Percentiles rank a stretch among this genome's conserved stretches.
These are phyloP conservation scores for Sistotremastrum niveocremeum DNA, from an alignment of 768 basidiomycete species.

Conservation along the genomic window DNA sequence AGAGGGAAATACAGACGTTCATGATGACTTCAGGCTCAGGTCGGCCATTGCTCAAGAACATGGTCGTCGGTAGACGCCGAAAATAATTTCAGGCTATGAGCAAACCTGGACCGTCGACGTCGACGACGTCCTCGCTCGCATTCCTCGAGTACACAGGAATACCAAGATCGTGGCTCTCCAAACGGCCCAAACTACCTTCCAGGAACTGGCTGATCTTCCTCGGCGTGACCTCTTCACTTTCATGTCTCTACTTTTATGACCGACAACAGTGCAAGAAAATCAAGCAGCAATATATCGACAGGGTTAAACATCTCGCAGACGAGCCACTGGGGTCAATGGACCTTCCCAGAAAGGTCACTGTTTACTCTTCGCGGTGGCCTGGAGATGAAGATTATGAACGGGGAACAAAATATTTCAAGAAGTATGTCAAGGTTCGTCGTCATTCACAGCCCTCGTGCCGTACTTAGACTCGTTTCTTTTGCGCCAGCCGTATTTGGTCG, in stretches of 20 bases:
- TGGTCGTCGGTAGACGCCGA: no score
- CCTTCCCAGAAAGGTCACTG: conserved; percentile 63
- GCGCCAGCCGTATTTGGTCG: conserved; percentile 77
- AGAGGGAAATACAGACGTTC: conserved; percentile 30
- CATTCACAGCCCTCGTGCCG: conserved; percentile 7
- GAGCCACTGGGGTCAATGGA: conserved; percentile 51
- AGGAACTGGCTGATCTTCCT: conserved; percentile 94
- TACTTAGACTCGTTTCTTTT: conserved; percentile 4
- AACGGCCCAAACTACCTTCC: conserved; percentile 76
- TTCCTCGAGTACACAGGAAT: conserved; percentile 25
- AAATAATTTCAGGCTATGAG: no score
- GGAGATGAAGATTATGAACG: conserved; percentile 88
- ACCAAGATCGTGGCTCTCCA: conserved; percentile 65
- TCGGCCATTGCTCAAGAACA: conserved; percentile 30
- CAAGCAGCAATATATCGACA: conserved; percentile 62
- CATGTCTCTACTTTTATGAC: conserved; percentile 78
- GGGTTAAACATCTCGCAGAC: conserved; percentile 66
- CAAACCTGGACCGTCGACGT: neutral
- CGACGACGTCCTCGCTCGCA: neutral
- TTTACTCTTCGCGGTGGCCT: conserved; percentile 85
- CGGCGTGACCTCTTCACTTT: conserved; percentile 51
- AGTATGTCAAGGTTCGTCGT: conserved; percentile 82
- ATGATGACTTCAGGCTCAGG: conserved; percentile 54
- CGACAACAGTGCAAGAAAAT: conserved; percentile 67
- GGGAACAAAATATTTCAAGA: conserved; percentile 79